Conservation (phyloP, 768 basidiomycete genomes). For the Trametopsis cervina region DNA sequence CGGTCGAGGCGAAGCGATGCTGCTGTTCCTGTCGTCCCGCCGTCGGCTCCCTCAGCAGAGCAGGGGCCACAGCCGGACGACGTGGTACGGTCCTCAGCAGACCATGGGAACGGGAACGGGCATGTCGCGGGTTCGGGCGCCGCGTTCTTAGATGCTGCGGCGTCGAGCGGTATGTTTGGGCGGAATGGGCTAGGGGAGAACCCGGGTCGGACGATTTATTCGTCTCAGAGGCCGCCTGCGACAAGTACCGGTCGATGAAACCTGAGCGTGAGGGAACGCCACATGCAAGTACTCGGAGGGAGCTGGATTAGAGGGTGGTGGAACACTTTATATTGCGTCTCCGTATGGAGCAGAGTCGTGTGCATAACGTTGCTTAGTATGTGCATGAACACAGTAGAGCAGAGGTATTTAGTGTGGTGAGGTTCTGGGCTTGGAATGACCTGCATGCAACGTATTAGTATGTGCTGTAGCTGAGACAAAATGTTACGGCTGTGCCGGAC, state of each 20-base stretch:
- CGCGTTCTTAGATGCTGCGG: conserved; percentile 14
- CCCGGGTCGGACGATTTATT: conserved; percentile 24
- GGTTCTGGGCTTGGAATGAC: too few species aligned
- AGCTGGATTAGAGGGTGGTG: neutral
- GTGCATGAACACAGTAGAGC: too few species aligned
- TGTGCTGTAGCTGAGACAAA: too few species aligned
- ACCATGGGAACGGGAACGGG: neutral
- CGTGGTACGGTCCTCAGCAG: neutral
- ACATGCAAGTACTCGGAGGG: neutral
- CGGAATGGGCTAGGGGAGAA: conserved; percentile 14
- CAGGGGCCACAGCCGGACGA: neutral
- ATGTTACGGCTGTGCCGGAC: too few species aligned
- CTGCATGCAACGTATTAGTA: too few species aligned
- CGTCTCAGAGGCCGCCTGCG: conserved; percentile 14
- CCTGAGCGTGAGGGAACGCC: neutral
- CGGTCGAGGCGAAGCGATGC: neutral
- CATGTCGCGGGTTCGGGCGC: conserved; percentile 1
- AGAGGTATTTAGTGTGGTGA: too few species aligned
- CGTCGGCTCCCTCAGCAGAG: conserved; percentile 1
- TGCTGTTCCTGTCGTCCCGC: conserved; percentile 1
- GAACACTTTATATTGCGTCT: neutral
- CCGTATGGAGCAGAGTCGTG: neutral
- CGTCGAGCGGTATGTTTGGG: conserved; percentile 11
- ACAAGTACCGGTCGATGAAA: neutral
- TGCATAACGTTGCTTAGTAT: neutral